A percentile compares a stretch with the other conserved stretches of the same genome.
phyloP scores from a whole-genome alignment of 2,329 filamentous ascomycete genomes.

The Apiospora rasikravindrae region DNA sequence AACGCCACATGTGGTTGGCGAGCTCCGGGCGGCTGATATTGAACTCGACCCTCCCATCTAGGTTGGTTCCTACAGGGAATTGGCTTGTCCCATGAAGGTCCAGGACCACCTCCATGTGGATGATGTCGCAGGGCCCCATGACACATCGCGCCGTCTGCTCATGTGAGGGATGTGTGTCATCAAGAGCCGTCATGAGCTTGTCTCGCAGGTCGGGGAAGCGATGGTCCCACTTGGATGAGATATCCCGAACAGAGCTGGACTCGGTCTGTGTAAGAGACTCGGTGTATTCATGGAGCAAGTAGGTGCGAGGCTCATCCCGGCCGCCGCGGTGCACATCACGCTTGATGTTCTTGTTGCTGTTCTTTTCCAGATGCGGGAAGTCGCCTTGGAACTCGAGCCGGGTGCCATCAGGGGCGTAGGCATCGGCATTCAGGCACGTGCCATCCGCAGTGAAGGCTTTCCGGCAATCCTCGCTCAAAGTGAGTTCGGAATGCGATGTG shows the following conservation, averaged over 20 bases:
- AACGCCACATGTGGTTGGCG: conserved; percentile 64
- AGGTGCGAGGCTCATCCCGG: conserved; percentile 43
- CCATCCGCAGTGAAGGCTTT: conserved; percentile 22
- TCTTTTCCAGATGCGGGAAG: conserved; percentile 63
- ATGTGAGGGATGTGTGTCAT: conserved; percentile 47
- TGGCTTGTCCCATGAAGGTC: conserved; percentile 62
- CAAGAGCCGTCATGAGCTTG: conserved; percentile 53
- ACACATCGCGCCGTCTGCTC: conserved; percentile 41
- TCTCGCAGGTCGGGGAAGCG: conserved; percentile 62
- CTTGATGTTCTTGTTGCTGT: conserved; percentile 54
- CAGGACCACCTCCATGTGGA: conserved; percentile 67
- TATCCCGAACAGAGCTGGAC: conserved; percentile 59
- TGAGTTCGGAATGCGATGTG: conserved; percentile 58
- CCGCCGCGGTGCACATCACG: conserved; percentile 55
- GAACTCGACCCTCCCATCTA: conserved; percentile 65
- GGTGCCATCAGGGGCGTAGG: conserved; percentile 33
- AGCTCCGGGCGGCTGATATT: conserved; percentile 59
- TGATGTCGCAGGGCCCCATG: conserved; percentile 56
- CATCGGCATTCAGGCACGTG: conserved; percentile 31
- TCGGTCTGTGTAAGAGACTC: conserved; percentile 59
- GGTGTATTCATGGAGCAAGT: conserved; percentile 65
- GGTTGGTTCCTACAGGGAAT: conserved; percentile 64
- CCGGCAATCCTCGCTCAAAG: conserved; percentile 47
- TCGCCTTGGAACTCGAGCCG: conserved; percentile 35
- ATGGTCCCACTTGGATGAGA: conserved; percentile 61